Conservation (phyloP, 2,329 filamentous ascomycete genomes). For the Colletotrichum tamarilloi region DNA sequence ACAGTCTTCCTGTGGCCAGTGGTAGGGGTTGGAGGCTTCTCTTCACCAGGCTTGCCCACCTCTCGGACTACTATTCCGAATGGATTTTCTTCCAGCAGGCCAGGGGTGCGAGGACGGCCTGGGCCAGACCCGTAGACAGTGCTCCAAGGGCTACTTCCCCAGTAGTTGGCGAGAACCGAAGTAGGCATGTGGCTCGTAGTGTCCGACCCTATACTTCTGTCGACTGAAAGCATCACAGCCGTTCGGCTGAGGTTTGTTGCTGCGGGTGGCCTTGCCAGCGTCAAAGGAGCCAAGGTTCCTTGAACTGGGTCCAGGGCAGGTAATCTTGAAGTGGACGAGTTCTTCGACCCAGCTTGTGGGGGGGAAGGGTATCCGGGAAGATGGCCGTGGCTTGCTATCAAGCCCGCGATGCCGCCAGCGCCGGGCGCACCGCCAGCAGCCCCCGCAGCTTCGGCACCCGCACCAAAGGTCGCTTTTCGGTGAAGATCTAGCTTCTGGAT, state of each 20-base stretch:
- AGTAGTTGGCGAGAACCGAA: constrained; percentile 91
- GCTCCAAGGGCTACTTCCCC: constrained; percentile 87
- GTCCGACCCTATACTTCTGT: constrained; percentile 75
- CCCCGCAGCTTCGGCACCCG: constrained; percentile 51
- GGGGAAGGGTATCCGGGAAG: constrained; percentile 69
- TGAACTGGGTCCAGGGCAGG: constrained; percentile 39
- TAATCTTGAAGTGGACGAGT: constrained; percentile 36
- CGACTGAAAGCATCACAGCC: constrained; percentile 83
- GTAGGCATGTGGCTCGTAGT: constrained; percentile 80
- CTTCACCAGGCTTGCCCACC: constrained; percentile 44
- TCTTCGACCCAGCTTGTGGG: constrained; percentile 24
- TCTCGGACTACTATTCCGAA: constrained; percentile 53
- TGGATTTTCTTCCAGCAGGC: constrained; percentile 48
- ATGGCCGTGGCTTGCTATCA: constrained; percentile 86
- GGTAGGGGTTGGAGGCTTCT: constrained; percentile 30
- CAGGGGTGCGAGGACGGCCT: constrained; percentile 32
- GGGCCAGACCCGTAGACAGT: constrained; percentile 44
- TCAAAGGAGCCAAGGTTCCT: constrained; percentile 81
- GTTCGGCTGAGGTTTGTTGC: constrained; percentile 88
- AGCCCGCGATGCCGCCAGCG: constrained; percentile 79
- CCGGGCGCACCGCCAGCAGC: constrained; percentile 51
- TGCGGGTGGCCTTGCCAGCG: constrained; percentile 84
- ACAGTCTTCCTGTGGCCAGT: constrained; percentile 55
- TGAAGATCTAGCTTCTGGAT: constrained; percentile 94
- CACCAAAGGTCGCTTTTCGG: constrained; percentile 76